Evolutionary conservation across 176 grass and related monocot genomes (phyloP).

Genomic region (Lolium perenne): DNA sequence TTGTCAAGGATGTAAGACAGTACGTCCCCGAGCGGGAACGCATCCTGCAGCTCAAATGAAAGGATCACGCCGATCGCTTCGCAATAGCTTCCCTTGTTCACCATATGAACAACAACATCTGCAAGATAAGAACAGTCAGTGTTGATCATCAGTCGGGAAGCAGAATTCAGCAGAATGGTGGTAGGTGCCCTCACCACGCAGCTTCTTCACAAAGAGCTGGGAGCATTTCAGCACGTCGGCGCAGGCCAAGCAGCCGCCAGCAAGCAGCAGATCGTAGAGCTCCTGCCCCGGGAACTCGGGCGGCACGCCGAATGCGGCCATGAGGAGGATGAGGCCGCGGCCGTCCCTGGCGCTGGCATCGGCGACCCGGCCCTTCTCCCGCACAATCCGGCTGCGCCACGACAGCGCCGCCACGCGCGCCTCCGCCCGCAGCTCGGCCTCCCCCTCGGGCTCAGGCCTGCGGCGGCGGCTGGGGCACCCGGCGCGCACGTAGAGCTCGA

Average conservation of each 20-base stretch:
- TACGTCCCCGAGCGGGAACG: constrained; percentile 38
- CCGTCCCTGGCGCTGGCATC: constrained; percentile 48
- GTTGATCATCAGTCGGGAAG: neutral
- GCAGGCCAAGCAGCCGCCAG: constrained; percentile 33
- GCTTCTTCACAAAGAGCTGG: constrained; percentile 46
- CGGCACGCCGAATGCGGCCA: constrained; percentile 56
- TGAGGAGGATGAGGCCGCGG: constrained; percentile 58
- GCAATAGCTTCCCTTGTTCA: constrained; percentile 52
- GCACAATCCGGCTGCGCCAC: constrained; percentile 56
- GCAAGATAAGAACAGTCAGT: constrained; percentile 24
- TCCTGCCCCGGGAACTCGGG: constrained; percentile 48
- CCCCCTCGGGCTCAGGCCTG: neutral
- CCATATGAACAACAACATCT: constrained; percentile 58
- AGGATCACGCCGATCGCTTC: constrained; percentile 51
- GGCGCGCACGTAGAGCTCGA: constrained; percentile 61
- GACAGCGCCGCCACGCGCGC: constrained; percentile 48
- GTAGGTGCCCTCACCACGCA: constrained; percentile 39
- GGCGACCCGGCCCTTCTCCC: constrained; percentile 35
- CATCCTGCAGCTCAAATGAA: constrained; percentile 61
- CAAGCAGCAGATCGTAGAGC: constrained; percentile 44
- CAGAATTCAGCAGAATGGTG: neutral
- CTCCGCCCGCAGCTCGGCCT: constrained; percentile 33
- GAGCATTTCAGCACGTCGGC: constrained; percentile 56
- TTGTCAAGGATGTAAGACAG: constrained; percentile 53
- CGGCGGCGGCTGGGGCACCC: constrained; percentile 41